Evolutionary conservation across 257 asterid species (phyloP).

Genomic region (Gentiana dahurica): DNA sequence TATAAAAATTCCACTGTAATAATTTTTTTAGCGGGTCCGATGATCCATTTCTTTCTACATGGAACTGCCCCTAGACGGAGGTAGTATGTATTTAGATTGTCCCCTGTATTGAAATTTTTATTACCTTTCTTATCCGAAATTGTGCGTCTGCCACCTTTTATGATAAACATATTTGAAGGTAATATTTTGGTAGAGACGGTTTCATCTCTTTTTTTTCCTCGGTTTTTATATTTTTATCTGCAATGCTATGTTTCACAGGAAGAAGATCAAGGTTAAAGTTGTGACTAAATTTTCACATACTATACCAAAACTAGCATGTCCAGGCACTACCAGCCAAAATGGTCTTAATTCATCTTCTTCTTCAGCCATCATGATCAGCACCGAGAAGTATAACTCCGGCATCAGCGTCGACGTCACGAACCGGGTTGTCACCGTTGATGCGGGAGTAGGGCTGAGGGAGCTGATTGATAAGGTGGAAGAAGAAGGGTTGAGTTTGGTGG

Average conservation of each 20-base stretch:
- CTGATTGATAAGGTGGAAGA: constrained; percentile 47
- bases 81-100: too few relatives aligned
- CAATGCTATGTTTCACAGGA: constrained; percentile 9
- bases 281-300: constrained; percentile 73
- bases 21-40: too few relatives aligned
- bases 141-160: too few relatives aligned
- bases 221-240: too few relatives aligned
- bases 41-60: too few relatives aligned
- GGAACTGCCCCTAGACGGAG: too few relatives aligned
- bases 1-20: too few relatives aligned
- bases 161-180: too few relatives aligned
- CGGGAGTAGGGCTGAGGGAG: constrained; percentile 56
- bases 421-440: constrained; percentile 43
- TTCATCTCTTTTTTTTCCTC: too few relatives aligned
- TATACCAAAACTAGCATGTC: constrained; percentile 66
- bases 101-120: too few relatives aligned
- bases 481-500: constrained; percentile 61
- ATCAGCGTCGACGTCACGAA: constrained; percentile 30
- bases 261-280: constrained; percentile 38
- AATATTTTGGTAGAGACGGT: too few relatives aligned
- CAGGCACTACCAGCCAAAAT: constrained; percentile 3
- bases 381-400: constrained; percentile 34
- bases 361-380: constrained; percentile 43
- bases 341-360: neutral
- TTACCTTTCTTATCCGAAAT: too few relatives aligned